A percentile compares a stretch with the other conserved stretches of the same genome.
Conservation (phyloP, 331 rosid species). For the Saraca asoca region DNA sequence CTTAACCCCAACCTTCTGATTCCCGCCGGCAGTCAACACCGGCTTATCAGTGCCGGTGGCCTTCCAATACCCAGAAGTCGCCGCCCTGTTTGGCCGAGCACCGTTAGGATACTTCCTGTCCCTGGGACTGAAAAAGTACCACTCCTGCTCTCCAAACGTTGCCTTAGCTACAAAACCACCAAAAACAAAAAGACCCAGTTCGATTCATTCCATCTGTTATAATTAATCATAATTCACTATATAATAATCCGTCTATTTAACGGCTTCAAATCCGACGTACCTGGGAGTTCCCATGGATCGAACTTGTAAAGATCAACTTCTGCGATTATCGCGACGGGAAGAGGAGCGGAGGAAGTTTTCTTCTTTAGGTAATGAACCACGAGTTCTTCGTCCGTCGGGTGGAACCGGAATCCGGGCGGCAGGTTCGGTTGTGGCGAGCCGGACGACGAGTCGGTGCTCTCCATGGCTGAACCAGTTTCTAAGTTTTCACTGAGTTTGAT, state of each 20-base stretch:
- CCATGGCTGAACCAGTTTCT: constrained; percentile 42
- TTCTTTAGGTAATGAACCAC: constrained; percentile 91
- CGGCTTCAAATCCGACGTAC: constrained; percentile 31
- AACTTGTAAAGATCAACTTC: constrained; percentile 91
- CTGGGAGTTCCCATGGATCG: constrained; percentile 92
- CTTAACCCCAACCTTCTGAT: constrained; percentile 83
- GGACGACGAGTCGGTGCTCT: constrained; percentile 75
- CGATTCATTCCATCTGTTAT: no score
- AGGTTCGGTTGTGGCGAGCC: constrained; percentile 67
- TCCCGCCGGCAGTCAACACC: constrained; percentile 57
- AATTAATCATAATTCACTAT: not conserved
- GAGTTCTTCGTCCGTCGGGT: constrained; percentile 88
- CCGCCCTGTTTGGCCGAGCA: constrained; percentile 87
- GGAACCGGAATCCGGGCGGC: constrained; percentile 85
- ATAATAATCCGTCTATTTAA: not conserved
- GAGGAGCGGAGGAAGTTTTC: constrained; percentile 55
- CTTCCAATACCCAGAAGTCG: constrained; percentile 94
- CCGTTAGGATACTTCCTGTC: constrained; percentile 97
- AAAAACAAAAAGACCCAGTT: not conserved
- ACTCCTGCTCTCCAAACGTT: constrained; percentile 83
- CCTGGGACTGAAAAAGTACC: constrained; percentile 93
- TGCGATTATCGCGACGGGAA: constrained; percentile 78
- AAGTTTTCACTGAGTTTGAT: constrained; percentile 7
- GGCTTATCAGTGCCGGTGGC: constrained; percentile 97
- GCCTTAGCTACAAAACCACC: constrained; percentile 69